These are phyloP conservation scores for Sparassis latifolia DNA, from an alignment of 1,284 basidiomycete species.

Conservation along the genomic window DNA sequence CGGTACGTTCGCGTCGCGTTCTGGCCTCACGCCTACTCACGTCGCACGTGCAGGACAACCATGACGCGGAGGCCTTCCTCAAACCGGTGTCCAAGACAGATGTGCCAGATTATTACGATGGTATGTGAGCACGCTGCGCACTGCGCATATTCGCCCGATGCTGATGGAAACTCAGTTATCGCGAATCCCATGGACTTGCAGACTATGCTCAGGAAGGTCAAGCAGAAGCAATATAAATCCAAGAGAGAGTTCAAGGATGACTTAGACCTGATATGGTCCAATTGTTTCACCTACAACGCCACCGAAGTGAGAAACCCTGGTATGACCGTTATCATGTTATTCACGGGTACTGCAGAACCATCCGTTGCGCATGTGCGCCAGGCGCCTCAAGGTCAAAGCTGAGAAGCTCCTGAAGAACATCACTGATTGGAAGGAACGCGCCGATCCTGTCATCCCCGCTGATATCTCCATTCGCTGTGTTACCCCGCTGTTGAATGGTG, in stretches of 20 bases:
- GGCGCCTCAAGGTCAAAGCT: slow-evolving; percentile 73
- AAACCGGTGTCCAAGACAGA: slow-evolving; percentile 85
- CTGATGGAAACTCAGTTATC: slow-evolving; percentile 53
- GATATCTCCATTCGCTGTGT: slow-evolving; percentile 32
- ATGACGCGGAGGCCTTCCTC: slow-evolving; percentile 83
- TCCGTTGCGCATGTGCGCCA: slow-evolving; percentile 75
- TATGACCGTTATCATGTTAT: neutral
- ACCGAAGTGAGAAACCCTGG: slow-evolving; percentile 54
- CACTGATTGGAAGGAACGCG: slow-evolving; percentile 79
- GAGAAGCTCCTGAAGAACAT: slow-evolving; percentile 83
- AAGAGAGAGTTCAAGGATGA: slow-evolving; percentile 93
- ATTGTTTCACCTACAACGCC: slow-evolving; percentile 91
- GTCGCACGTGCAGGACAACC: slow-evolving; percentile 56
- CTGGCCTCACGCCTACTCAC: slow-evolving; percentile 5
- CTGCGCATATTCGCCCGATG: slow-evolving; percentile 3
- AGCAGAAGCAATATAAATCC: slow-evolving; percentile 85
- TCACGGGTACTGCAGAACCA: slow-evolving; percentile 44
- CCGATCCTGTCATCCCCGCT: slow-evolving; percentile 53
- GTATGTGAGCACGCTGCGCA: slow-evolving; percentile 36
- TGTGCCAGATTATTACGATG: slow-evolving; percentile 85
- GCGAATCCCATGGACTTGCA: slow-evolving; percentile 90
- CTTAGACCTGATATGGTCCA: slow-evolving; percentile 94
- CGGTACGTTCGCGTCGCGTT: slow-evolving; percentile 36
- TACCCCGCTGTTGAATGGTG: slow-evolving; percentile 27
- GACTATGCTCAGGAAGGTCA: slow-evolving; percentile 90